Conservation (phyloP, 768 basidiomycete genomes). For the Leccinum aurantiacum region DNA sequence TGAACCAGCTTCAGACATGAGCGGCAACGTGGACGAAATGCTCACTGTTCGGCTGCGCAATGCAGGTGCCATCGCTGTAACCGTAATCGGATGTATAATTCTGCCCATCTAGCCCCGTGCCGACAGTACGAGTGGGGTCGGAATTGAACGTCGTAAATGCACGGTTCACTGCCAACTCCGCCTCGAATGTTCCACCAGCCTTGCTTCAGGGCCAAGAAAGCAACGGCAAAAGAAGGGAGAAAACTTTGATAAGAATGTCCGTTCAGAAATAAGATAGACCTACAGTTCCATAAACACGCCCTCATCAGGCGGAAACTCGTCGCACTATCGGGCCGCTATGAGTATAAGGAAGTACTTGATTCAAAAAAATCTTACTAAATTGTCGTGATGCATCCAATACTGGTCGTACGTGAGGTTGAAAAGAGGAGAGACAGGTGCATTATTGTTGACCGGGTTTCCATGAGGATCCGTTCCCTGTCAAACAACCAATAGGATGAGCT, state of each 20-base stretch:
- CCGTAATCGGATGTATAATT: conserved; percentile 4
- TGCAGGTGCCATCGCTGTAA: neutral
- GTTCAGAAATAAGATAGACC: neutral
- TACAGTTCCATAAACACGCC: conserved; percentile 12
- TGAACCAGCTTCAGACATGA: neutral
- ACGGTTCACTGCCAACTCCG: conserved; percentile 11
- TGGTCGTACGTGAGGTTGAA: neutral
- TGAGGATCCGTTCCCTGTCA: conserved; percentile 1
- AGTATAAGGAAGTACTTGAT: neutral
- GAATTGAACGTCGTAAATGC: neutral
- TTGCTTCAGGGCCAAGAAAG: conserved; percentile 1
- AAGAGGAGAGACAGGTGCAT: neutral
- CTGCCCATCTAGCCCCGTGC: conserved; percentile 5
- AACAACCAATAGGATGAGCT: neutral
- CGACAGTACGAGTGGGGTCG: neutral
- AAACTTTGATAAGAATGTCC: neutral
- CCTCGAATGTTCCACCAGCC: neutral
- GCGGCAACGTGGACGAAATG: neutral
- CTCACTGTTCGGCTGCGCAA: conserved; percentile 17
- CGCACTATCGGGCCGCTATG: conserved; percentile 4
- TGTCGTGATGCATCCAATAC: conserved; percentile 4
- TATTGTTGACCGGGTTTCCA: neutral
- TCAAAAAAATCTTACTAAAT: conserved; percentile 5
- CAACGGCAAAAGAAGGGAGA: neutral
- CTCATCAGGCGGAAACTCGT: neutral